Evolutionary conservation across 2,329 filamentous ascomycete species (phyloP), one percentile per base, ranked within the genome.

Genomic region (Catunica adiposa): DNA sequence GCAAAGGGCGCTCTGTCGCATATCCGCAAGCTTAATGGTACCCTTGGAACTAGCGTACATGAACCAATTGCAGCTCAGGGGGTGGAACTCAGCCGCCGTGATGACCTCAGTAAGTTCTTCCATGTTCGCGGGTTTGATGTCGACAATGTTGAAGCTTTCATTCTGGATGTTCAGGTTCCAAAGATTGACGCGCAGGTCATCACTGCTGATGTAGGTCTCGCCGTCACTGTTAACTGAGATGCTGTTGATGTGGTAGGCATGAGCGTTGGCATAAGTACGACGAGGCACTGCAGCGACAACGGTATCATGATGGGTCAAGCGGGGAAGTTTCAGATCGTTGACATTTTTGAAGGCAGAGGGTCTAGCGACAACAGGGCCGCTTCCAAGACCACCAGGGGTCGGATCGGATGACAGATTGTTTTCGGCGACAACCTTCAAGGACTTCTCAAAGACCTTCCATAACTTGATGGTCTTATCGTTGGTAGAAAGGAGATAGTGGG

Each of bases 401-500:
- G 94, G 73, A 69, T 98, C 92, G 67, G 90, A 86, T 22, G 90
- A 96, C 56, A 98, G 77, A 65, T 98, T 98, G 75, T 98, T 98
- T 75, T 98, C 92, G 20, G 92, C 92, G 60, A 98, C 92, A 46
- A 98, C 92, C 71, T 97, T 97, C 66, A 98, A 78, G 55, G 90
- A 97, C 75, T 98, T 98, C 73, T 98, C 92, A 65, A 97, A 98
- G 53, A 98, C 90, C 70, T 98, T 98, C 92, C 92, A 98, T 62
- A 98, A 76, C 75, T 98, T 98, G 78, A 98, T 98, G 44, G 92
- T 98, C 77, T 98, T 98, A 76, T 98, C 92, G 68, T 98, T 98
- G 64, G 92, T 98, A 46, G 92, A 97, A 57, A 98, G 80, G 54
- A 98, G 81, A 70, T 95, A 98, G 73, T 98, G 92, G 56, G 92